Base-by-base conservation (phyloP, 2,329 filamentous ascomycete species). In the Beauveria australis region DNA sequence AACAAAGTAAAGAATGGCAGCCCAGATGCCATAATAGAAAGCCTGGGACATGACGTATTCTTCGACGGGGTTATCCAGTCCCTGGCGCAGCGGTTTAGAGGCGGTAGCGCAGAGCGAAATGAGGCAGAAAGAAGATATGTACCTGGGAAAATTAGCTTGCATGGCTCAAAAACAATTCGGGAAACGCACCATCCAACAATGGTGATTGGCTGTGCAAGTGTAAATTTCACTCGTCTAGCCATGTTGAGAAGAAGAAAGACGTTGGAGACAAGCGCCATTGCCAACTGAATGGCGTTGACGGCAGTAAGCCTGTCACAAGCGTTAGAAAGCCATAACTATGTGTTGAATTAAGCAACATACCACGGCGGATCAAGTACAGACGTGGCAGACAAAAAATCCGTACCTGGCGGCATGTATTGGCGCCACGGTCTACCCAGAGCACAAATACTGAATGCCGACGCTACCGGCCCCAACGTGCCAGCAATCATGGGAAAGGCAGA, bases 181-280 rank as follows among this genome's bases (percentile, higher is more conserved):
- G 24, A 75, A 70, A 52, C 59, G 24, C 81, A 84, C 91, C 92
- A 97, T 62, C 90, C 82, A 8, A 89, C 72, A 62, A 97, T 96
- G 1, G 91, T 95, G 24, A 91, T 79, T 1, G 92, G 92, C 62
- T 96, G 82, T 1, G 92, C 91, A 44, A 96, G 79, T 19, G 87
- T 86, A 70, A 96, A 96, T 55, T 90, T 84, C 7, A 96, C 81
- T 6, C 86, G 81, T 61, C 85, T 83, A 0, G 91, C 89, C 81
- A 97, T 96, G 74, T 96, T 96, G 66, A 94, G 82, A 1, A 97
- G 79, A 1, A 97, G 80, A 63, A 91, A 92, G 1, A 90, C 64
- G 67, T 97, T 97, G 8, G 92, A 89, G 1, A 87, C 72, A 37
- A 96, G 76, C 18, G 92, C 92, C 62, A 91, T 83, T 19, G 76